Evolutionary conservation across 345 rosid genomes (phyloP), one percentile per base, ranked within the genome.

Genomic region (Aurinia saxatilis): DNA sequence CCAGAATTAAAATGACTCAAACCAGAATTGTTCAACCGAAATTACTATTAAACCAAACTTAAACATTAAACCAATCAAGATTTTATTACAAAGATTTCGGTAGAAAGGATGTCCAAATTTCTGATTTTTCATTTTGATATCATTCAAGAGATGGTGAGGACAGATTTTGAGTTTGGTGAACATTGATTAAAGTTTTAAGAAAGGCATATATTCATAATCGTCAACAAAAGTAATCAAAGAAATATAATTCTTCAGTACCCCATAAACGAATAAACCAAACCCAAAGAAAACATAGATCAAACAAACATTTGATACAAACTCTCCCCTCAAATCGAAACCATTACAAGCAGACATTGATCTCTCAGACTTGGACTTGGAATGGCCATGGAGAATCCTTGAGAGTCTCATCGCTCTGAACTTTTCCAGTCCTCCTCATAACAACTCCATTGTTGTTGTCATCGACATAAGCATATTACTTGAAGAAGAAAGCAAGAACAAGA

Each of bases 401-500:
- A 48, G 74, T 81, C 73, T 88, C 96, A n/a, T 79, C 87, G 23
- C 86, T 87, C 62, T 83, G 81, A 56, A 91, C 91, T 67, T 83
- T 86, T 7, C 85, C 81, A 49, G 76, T 83, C 15, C 82, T 80
- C 80, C 54, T 84, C 73, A 60, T 34, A 50, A 63, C 63, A 60
- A 45, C 76, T 21, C 53, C 42, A 46, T 17, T 58, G 21, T 66
- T n/a, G n/a, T 66, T 49, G 10, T 40, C 84, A 13, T 86, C 92
- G 1, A 84, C 83, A 23, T 77, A 85, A 6, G 78, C 83, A 29
- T 82, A 80, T 55, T 85, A 89, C 79, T 84, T 89, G 68, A 89
- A 70, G 84, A 89, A 85, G 69, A 92, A 92, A 8, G 98, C 98
- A 39, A 92, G 87, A 3, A 83, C 84, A n/a, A n/a, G n/a, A n/a